Base-by-base conservation (phyloP, 2,329 filamentous ascomycete genomes). In the Cryphonectria radicalis region DNA sequence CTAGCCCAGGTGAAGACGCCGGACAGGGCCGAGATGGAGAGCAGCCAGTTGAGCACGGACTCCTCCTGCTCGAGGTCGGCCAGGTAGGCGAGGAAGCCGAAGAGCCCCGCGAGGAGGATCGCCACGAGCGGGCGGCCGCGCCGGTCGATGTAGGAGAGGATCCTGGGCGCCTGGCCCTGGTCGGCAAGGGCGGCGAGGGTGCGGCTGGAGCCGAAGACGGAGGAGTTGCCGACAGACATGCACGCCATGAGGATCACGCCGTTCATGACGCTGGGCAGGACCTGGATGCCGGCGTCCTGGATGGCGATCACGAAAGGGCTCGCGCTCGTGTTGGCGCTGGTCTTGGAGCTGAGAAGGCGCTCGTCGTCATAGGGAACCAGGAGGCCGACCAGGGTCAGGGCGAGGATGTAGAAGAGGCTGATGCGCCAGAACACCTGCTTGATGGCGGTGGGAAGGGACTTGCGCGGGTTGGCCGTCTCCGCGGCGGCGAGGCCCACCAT, bases 381-480 rank as follows among this genome's bases (percentile, higher is more conserved):
- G 0, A 97, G 86, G 37, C 95, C 94, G 70, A 98, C 90, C 4
- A 98, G 84, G 5, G 90, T 89, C 14, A 98, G 86, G 0, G 93
- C 92, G 46, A 97, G 90, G 66, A 98, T 87, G 82, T 97, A 98
- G 84, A 98, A 98, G 70, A 97, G 86, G 4, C 90, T 90, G 78
- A 97, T 97, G 77, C 95, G 91, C 94, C 95, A 98, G 81, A 97
- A 97, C 32, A 97, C 94, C 80, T 97, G 94, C 82, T 97, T 97
- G 77, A 97, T 90, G 17, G 95, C 95, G 0, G 90, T 94, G 0
- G 95, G 95, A 0, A 98, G 85, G 1, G 92, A 93, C 78, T 96
- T 93, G 71, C 91, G 87, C 3, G 92, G 92, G 77, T 94, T 93
- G n/a, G 87, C 89, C 0, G 92, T 92, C 79, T 95, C 92, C 43